Evolutionary conservation across 2,329 filamentous ascomycete genomes (phyloP), one percentile per base, ranked within the genome.

Genomic region (Fusarium circinatum): DNA sequence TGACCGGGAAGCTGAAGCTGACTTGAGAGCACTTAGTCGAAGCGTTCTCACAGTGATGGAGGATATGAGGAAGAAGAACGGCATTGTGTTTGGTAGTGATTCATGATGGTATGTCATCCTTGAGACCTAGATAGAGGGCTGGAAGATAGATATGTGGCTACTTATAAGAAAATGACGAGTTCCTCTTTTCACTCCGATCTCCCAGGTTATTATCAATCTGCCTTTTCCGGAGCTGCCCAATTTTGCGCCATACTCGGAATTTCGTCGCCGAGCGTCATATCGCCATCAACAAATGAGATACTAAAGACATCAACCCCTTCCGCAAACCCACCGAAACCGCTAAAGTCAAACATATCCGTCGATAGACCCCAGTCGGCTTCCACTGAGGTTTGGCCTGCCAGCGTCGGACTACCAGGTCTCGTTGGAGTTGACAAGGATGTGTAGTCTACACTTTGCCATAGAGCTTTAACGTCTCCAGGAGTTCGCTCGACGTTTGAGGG

Each of bases 151-250:
- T 14, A 32, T 12, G 12, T 17, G 5, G 20, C 18, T 38, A n/a
- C 10, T 28, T 5, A 82, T 83, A 75, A 88, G 83, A 68, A 91
- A 90, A 18, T 1, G 11, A 15, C 26, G 17, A 8, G 2, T 24
- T 44, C 8, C 12, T 18, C 32, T 11, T 14, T 17, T 12, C 17
- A 18, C 8, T 17, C 39, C n/a, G 17, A 17, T 28, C 17, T 9
- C 13, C n/a, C 10, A 10, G 7, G 5, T 22, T 4, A 7, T 17
- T 51, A 6, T 15, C 20, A 38, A 11, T 17, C 15, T 36, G 20
- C 6, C 18, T 26, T 38, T 18, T 18, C 30, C 1, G 22, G 11
- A 17, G 18, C 30, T 8, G 22, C 6, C 38, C 44, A 57, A 48
- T 34, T 45, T 47, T 47, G 55, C n/a, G 22, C n/a, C 24, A 47